phyloP scores from a whole-genome alignment of 371 early-diverging fungal genomes.

The Umbelopsis sp. region DNA sequence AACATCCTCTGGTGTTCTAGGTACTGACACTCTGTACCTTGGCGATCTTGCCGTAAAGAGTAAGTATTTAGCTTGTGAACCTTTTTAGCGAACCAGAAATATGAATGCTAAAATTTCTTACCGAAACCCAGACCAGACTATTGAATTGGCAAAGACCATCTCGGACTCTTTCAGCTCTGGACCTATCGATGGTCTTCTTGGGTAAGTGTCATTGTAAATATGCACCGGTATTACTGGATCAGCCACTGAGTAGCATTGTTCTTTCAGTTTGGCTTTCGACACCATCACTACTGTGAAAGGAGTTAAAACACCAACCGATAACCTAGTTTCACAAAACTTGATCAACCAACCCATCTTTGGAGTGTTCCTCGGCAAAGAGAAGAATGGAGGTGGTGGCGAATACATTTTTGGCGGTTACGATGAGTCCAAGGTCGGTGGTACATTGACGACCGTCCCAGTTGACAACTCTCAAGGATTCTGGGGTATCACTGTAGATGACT shows the following conservation, averaged over 20 bases:
- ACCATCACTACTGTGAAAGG: conserved; percentile 42
- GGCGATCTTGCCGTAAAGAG: conserved; percentile 32
- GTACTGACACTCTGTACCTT: conserved; percentile 29
- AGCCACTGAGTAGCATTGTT: conserved; percentile 34
- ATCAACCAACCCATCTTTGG: conserved; percentile 43
- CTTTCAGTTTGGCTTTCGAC: conserved; percentile 54
- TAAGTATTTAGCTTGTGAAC: conserved; percentile 30
- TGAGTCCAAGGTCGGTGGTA: conserved; percentile 44
- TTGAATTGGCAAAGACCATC: conserved; percentile 30
- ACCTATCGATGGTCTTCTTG: conserved; percentile 35
- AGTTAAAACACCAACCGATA: conserved; percentile 43
- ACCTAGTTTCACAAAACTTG: conserved; percentile 44
- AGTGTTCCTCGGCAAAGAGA: conserved; percentile 37
- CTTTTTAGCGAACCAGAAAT: conserved; percentile 30
- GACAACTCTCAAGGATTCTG: conserved; percentile 48
- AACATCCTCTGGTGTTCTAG: conserved; percentile 40
- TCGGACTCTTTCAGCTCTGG: conserved; percentile 22
- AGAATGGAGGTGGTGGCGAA: conserved; percentile 47
- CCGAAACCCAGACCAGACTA: conserved; percentile 22
- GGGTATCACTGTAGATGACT: conserved; percentile 44
- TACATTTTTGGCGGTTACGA: conserved; percentile 56
- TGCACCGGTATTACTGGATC: neutral
- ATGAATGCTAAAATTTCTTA: neutral
- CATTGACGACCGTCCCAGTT: conserved; percentile 54
- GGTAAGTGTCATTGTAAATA: neutral